Evolutionary conservation across 805 yeast genomes (phyloP), one percentile per base, ranked within the genome.

Genomic region (Metschnikowia colocasiae): DNA sequence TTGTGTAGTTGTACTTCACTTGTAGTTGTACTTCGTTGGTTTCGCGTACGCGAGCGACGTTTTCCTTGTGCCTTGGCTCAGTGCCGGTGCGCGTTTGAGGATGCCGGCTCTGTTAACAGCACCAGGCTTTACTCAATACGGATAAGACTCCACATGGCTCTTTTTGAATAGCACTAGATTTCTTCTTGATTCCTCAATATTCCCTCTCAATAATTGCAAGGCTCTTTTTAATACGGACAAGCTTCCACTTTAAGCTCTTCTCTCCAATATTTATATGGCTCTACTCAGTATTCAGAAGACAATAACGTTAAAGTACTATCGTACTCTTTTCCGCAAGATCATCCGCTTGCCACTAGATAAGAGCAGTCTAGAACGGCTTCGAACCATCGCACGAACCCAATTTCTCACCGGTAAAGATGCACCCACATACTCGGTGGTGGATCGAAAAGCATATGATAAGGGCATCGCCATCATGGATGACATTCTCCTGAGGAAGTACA

Each of bases 271-370:
- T 15, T 4, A 9, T 31, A 31, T 13, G 8, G 20, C 20, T 16
- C 34, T n/a, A 10, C 10, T 31, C 34, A 15, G 34, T 31, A 15
- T 6, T 8, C 10, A 25, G 7, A 29, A 29, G 16, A 7, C 18
- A 20, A 35, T 35, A 16, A 7, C 38, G 2, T 5, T 20, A 9
- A 39, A 30, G n/a, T 46, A 50, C 39, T 69, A 68, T 47, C 60
- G 56, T 36, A 45, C 53, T 31, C 40, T 69, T 6, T 55, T 52
- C 23, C 58, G 63, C 32, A 53, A 62, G 19, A 48, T 66, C 26
- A 54, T 55, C 9, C 57, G 69, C 35, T 60, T 70, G 25, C 75
- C 74, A 5, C 41, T 69, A 12, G 71, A 64, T 35, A 19, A 4
- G 6, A 33, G 7, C 35, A 50, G 31, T 50, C 46, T 48, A 9